These are phyloP conservation scores for Microdochium trichocladiopsis DNA, from an alignment of 2,329 filamentous ascomycete species.

Conservation along the genomic window DNA sequence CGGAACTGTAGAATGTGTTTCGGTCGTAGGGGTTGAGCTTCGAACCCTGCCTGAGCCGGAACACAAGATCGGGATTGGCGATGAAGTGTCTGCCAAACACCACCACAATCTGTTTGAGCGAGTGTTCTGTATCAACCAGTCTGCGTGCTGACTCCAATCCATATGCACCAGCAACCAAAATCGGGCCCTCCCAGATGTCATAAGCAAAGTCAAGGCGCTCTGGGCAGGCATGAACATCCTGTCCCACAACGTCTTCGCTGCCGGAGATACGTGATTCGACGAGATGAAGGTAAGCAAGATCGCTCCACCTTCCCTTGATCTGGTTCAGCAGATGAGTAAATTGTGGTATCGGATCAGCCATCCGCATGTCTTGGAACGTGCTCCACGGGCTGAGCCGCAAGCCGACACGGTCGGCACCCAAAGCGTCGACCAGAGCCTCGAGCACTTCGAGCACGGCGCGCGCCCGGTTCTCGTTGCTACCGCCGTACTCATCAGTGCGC, in stretches of 20 bases:
- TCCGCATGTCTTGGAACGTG: slow-evolving; percentile 55
- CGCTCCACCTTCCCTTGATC: slow-evolving; percentile 40
- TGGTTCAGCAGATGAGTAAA: slow-evolving; percentile 51
- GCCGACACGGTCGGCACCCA: slow-evolving; percentile 44
- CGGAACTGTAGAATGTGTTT: slow-evolving; percentile 18
- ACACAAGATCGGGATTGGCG: slow-evolving; percentile 20
- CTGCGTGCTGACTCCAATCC: slow-evolving; percentile 11
- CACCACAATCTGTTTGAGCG: slow-evolving; percentile 22
- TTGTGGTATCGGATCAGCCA: slow-evolving; percentile 55
- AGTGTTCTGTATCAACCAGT: slow-evolving; percentile 20
- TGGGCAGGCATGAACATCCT: slow-evolving; percentile 14
- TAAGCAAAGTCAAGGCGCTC: slow-evolving; percentile 25
- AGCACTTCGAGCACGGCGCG: slow-evolving; percentile 45
- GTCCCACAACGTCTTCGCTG: slow-evolving; percentile 22
- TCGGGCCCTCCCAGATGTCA: slow-evolving; percentile 21
- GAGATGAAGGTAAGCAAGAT: slow-evolving; percentile 54
- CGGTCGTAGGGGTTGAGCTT: slow-evolving; percentile 16
- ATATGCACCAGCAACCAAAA: slow-evolving; percentile 28
- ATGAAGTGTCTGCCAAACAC: slow-evolving; percentile 25
- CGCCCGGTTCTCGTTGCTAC: slow-evolving; percentile 42
- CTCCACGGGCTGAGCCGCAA: slow-evolving; percentile 56
- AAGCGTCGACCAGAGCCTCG: slow-evolving; percentile 24
- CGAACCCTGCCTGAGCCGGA: slow-evolving; percentile 16
- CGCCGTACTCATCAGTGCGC: slow-evolving; percentile 14
- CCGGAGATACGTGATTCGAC: slow-evolving; percentile 49